Conservation (phyloP, 768 basidiomycete genomes). For the Amanita exitialis region DNA sequence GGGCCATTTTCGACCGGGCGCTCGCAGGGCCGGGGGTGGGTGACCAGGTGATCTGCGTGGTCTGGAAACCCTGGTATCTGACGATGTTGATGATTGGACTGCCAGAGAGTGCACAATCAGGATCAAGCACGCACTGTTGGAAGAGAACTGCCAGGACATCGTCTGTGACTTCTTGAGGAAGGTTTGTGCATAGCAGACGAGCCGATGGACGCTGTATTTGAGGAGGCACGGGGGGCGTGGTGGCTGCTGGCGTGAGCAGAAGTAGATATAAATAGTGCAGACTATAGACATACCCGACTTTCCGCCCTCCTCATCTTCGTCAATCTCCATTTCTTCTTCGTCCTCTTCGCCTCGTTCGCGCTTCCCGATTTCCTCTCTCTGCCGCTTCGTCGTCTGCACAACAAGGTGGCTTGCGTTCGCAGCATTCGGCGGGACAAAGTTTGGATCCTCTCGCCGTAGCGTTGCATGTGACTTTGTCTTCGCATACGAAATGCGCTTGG, state of each 20-base stretch:
- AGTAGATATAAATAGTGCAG: slow-evolving; percentile 16
- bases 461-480: slow-evolving; percentile 86
- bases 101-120: neutral
- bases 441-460: slow-evolving; percentile 65
- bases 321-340: slow-evolving; percentile 91
- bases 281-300: slow-evolving; percentile 42
- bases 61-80: slow-evolving; percentile 80
- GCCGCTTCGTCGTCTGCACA: slow-evolving; percentile 49
- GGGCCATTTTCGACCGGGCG: slow-evolving; percentile 67
- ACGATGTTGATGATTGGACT: slow-evolving; percentile 2
- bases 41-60: slow-evolving; percentile 59
- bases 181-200: slow-evolving; percentile 69
- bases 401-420: slow-evolving; percentile 44
- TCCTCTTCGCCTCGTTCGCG: slow-evolving; percentile 66
- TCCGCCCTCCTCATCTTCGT: slow-evolving; percentile 68
- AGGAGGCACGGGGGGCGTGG: slow-evolving; percentile 31
- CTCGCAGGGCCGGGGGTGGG: slow-evolving; percentile 58
- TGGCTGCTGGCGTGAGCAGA: slow-evolving; percentile 23
- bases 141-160: slow-evolving; percentile 82
- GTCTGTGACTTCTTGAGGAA: slow-evolving; percentile 86
- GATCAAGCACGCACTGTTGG: slow-evolving; percentile 63
- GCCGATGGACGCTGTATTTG: slow-evolving; percentile 45
- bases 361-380: slow-evolving; percentile 56
- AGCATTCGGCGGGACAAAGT: slow-evolving; percentile 65
- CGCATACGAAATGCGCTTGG: slow-evolving; percentile 85